Conservation (phyloP, 1,284 basidiomycete species). For the Psilocybe mexicana region DNA sequence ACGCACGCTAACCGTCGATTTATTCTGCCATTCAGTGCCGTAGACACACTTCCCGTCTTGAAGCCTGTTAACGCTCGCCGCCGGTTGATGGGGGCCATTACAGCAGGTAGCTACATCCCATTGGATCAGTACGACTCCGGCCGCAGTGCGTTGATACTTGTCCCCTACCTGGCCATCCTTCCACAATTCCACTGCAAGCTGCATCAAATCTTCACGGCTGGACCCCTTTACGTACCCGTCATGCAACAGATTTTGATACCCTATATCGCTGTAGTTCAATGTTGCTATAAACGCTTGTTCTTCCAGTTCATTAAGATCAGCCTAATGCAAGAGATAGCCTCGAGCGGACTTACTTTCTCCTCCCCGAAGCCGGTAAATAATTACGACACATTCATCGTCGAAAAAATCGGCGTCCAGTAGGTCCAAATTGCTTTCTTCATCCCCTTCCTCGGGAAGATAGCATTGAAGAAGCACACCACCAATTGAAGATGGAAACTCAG, state of each 20-base stretch:
- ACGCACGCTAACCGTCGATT: conserved; percentile 77
- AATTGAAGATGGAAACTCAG: conserved; percentile 38
- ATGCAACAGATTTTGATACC: conserved; percentile 51
- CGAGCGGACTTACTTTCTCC: conserved; percentile 42
- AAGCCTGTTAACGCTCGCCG: conserved; percentile 56
- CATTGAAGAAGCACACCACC: conserved; percentile 55
- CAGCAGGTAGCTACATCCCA: conserved; percentile 46
- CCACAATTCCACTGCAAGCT: conserved; percentile 52
- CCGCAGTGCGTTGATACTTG: conserved; percentile 28
- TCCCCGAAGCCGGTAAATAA: conserved; percentile 53
- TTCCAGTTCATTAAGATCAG: conserved; percentile 40
- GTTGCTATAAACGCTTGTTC: conserved; percentile 58
- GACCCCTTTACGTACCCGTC: conserved; percentile 51
- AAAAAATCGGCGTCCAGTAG: conserved; percentile 73
- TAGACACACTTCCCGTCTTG: conserved; percentile 49
- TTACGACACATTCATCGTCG: conserved; percentile 66
- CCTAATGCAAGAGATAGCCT: conserved; percentile 26
- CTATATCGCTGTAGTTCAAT: conserved; percentile 57
- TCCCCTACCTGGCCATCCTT: conserved; percentile 44
- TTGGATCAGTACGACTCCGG: conserved; percentile 32
- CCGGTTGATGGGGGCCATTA: conserved; percentile 54
- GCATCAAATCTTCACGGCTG: conserved; percentile 64
- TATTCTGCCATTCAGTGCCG: conserved; percentile 72
- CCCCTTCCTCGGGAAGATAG: conserved; percentile 39
- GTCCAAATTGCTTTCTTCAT: conserved; percentile 41